Evolutionary conservation across 352 stramenopile genomes (phyloP), one percentile per base, ranked within the genome.

Genomic region (Phytophthora idaei): DNA sequence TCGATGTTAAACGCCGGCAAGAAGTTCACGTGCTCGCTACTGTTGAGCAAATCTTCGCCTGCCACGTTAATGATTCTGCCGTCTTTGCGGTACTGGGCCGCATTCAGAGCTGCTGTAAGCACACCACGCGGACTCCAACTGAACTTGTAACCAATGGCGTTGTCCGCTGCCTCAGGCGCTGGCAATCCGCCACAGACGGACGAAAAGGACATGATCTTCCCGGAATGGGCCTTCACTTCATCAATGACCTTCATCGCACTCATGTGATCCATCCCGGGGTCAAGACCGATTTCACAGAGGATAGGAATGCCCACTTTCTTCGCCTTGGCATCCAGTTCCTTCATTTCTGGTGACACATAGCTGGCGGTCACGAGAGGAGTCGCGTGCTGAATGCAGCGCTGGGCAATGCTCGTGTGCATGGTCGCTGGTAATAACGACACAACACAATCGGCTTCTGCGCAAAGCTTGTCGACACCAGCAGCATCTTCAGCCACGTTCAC

Each of bases 191-290:
- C 97, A 73, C 95, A 99, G 12, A 99, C 88, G 17, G 94, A 98
- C 32, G 86, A 95, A 74, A 99, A 99, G 25, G 81, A 93, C 32
- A 89, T 74, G 47, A 99, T 80, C 52, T 86, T 90, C 27, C 95
- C 96, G 50, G 89, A 92, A 21, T 92, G 76, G 5, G 83, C 80
- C 47, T 98, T 93, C 41, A 98, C 91, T 74, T 98, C 84, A 67
- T 99, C 92, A 57, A 99, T 98, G 10, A 98, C 93, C 67, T 97
- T 97, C 94, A 98, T 98, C 3, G 97, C 96, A 69, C 89, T 97
- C 90, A 98, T 98, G 74, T 99, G 96, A 61, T 99, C 95, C 78
- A 99, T 98, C 17, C 96, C 97, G 34, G 96, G 97, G 69, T 99
- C 97, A 12, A 99, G 71, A 11, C 97, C 97, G 46, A 98, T 83